Evolutionary conservation across 345 rosid species (phyloP).

Genomic region (Populus tremula): DNA sequence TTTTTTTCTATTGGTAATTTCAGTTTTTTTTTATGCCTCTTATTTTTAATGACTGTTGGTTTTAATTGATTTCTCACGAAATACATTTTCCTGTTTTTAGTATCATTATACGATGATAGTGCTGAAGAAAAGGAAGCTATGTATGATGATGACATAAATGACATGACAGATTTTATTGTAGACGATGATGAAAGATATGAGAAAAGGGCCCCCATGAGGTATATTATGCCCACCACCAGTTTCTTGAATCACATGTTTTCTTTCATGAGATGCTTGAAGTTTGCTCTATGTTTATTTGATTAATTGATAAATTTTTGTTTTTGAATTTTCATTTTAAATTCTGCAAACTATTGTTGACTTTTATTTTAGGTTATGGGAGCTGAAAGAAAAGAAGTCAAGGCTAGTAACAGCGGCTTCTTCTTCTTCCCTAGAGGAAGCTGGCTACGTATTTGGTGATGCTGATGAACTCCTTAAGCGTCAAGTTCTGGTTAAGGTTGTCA

Average conservation of each 20-base stretch:
- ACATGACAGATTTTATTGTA: conserved; percentile 14
- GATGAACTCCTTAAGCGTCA: neutral
- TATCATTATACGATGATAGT: neutral
- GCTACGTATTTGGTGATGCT: neutral
- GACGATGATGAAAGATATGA: neutral
- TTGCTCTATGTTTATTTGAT: neutral
- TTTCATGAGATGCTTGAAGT: neutral
- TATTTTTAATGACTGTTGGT: neutral
- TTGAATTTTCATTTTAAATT: neutral
- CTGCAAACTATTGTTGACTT: neutral
- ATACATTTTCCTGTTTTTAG: neutral
- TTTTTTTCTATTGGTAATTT: neutral
- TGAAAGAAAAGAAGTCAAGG: neutral
- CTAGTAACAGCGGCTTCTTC: neutral
- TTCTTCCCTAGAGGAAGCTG: conserved; percentile 2
- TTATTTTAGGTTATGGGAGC: neutral
- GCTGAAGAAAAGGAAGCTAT: neutral
- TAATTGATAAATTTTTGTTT: neutral
- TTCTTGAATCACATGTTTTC: neutral
- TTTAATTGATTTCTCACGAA: neutral
- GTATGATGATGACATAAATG: neutral
- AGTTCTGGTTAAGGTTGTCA: neutral
- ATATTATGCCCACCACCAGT: neutral
- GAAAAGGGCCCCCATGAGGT: neutral
- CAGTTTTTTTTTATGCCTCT: neutral